A percentile compares a stretch with the other conserved stretches of the same genome.
These are phyloP conservation scores for Davidsoniella virescens DNA, from an alignment of 2,329 filamentous ascomycete genomes.

Conservation along the genomic window DNA sequence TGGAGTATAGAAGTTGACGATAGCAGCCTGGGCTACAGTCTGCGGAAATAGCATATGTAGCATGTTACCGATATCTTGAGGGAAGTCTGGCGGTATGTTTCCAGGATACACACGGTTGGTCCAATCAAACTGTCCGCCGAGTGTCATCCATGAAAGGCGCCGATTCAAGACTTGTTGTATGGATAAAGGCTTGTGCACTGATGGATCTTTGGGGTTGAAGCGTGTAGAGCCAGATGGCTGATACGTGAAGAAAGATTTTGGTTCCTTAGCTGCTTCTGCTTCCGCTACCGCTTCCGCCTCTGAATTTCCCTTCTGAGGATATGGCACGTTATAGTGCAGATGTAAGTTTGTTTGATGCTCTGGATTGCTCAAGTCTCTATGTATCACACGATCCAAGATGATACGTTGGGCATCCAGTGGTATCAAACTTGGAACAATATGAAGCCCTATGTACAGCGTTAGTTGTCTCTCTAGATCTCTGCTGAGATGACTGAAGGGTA, in stretches of 20 bases:
- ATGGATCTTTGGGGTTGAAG: constrained; percentile 51
- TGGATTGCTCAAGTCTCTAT: constrained; percentile 57
- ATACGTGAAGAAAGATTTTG: constrained; percentile 38
- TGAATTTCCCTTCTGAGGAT: constrained; percentile 21
- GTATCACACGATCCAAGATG: constrained; percentile 58
- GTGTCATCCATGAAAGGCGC: constrained; percentile 81
- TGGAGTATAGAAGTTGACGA: constrained; percentile 82
- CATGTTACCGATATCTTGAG: constrained; percentile 51
- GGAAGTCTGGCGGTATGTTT: constrained; percentile 53
- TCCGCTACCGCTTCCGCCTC: no score
- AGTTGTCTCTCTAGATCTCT: background rate
- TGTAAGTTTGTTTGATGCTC: constrained; percentile 81
- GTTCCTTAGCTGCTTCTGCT: constrained; percentile 13
- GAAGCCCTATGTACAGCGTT: constrained; percentile 42
- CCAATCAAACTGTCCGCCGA: constrained; percentile 96
- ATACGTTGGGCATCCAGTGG: constrained; percentile 50
- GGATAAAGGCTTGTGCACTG: constrained; percentile 58
- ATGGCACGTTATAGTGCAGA: constrained; percentile 58
- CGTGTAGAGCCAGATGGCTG: constrained; percentile 33
- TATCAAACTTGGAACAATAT: constrained; percentile 60
- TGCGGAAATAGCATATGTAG: constrained; percentile 57
- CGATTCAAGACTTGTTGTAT: constrained; percentile 56
- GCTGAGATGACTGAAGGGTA: background rate
- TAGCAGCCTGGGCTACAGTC: constrained; percentile 72
- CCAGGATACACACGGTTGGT: constrained; percentile 67